Conservation (phyloP, 768 basidiomycete species). For the Lyophyllum semitale region DNA sequence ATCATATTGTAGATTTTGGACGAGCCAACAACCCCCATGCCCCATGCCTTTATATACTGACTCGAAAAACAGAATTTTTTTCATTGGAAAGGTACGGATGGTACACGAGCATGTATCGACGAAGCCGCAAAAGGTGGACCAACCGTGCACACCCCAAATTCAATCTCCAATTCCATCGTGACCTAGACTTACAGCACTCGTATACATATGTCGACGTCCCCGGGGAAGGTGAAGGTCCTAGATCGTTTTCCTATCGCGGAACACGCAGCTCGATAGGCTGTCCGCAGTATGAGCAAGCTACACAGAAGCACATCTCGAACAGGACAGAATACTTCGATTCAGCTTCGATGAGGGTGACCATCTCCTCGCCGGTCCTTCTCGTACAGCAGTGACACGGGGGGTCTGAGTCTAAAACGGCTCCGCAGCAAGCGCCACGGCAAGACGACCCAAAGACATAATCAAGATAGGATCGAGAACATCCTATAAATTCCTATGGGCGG, state of each 20-base stretch:
- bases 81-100: background rate
- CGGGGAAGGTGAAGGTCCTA: background rate
- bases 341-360: too few species aligned
- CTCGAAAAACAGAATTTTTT: background rate
- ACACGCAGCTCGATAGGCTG: background rate
- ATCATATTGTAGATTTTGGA: background rate
- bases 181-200: background rate
- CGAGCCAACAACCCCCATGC: background rate
- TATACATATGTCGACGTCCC: background rate
- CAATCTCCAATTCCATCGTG: too few species aligned
- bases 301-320: too few species aligned
- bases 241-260: too few species aligned
- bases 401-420: too few species aligned
- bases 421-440: background rate
- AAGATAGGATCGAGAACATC: background rate
- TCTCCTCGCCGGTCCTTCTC: too few species aligned
- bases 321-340: too few species aligned
- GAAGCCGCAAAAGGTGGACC: background rate
- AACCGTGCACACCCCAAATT: background rate
- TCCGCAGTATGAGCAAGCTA: too few species aligned
- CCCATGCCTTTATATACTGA: constrained; percentile 1
- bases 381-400: too few species aligned
- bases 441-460: background rate
- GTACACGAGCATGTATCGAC: background rate
- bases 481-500: background rate